A percentile compares a stretch with the other conserved stretches of the same genome.
Conservation (phyloP, 164 flowering plant species). For the Vitis cinerea region DNA sequence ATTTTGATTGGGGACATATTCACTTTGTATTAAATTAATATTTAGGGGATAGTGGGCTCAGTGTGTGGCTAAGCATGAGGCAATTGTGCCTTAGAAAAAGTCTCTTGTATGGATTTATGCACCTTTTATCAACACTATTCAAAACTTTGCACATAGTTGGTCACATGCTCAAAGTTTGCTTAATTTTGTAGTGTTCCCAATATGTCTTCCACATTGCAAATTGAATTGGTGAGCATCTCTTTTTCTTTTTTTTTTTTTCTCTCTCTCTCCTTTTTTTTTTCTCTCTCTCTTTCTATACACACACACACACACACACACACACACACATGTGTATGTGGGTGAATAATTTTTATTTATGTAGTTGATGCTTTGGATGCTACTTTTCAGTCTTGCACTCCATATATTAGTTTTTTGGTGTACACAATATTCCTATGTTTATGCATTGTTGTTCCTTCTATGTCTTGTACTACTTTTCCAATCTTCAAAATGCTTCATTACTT, state of each 20-base stretch:
- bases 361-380: too few species aligned
- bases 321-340: too few species aligned
- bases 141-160: conserved; percentile 70
- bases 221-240: conserved; percentile 67
- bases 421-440: too few species aligned
- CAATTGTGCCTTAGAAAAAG: conserved; percentile 55
- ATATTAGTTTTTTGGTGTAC: too few species aligned
- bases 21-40: not conserved
- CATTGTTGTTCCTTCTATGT: too few species aligned
- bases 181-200: conserved; percentile 64
- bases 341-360: too few species aligned
- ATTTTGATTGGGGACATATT: too few species aligned
- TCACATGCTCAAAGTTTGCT: conserved; percentile 54
- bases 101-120: conserved; percentile 58
- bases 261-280: not conserved
- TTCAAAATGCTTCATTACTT: too few species aligned
- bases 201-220: conserved; percentile 61
- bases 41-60: conserved; percentile 49
- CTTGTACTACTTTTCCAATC: too few species aligned
- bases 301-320: too few species aligned
- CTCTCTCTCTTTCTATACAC: too few species aligned
- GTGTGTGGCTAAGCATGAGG: conserved; percentile 67
- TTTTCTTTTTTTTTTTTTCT: not conserved
- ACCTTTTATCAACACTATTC: conserved; percentile 58
- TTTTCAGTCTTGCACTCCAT: too few species aligned